These are phyloP conservation scores for Phytophthora tubulina DNA, from an alignment of 352 stramenopile genomes.

Conservation along the genomic window DNA sequence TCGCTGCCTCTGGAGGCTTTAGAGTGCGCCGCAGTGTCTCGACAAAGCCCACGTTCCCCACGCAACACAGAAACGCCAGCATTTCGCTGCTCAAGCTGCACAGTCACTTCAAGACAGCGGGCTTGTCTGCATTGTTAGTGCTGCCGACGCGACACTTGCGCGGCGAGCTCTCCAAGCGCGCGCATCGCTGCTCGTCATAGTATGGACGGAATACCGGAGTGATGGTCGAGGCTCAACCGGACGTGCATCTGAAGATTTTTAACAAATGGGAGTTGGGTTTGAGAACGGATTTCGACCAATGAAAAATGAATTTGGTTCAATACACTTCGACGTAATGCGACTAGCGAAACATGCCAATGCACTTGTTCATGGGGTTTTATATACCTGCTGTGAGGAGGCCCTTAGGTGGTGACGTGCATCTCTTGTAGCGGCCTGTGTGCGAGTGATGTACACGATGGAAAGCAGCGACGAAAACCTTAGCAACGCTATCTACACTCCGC, in stretches of 20 bases:
- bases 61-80: slow-evolving; percentile 66
- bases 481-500: slow-evolving; percentile 72
- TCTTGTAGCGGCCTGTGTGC: slow-evolving; percentile 68
- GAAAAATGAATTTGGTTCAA: neutral
- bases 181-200: slow-evolving; percentile 45
- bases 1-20: slow-evolving; percentile 11
- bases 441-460: slow-evolving; percentile 84
- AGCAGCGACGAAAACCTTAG: slow-evolving; percentile 90
- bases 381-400: neutral
- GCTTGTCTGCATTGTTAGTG: slow-evolving; percentile 39
- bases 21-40: slow-evolving; percentile 66
- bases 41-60: slow-evolving; percentile 77
- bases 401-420: slow-evolving; percentile 43
- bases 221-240: slow-evolving; percentile 17
- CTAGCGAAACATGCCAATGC: neutral
- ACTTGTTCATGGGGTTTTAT: slow-evolving; percentile 4
- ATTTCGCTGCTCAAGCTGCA: slow-evolving; percentile 47
- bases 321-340: neutral
- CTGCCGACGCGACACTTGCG: slow-evolving; percentile 18
- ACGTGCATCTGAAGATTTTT: slow-evolving; percentile 17
- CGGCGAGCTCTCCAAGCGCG: slow-evolving; percentile 68
- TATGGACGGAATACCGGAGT: neutral
- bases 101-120: slow-evolving; percentile 65
- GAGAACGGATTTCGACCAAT: slow-evolving; percentile 19
- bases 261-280: slow-evolving; percentile 14